phyloP scores from a whole-genome alignment of 257 asterid genomes.

The Henckelia pumila region DNA sequence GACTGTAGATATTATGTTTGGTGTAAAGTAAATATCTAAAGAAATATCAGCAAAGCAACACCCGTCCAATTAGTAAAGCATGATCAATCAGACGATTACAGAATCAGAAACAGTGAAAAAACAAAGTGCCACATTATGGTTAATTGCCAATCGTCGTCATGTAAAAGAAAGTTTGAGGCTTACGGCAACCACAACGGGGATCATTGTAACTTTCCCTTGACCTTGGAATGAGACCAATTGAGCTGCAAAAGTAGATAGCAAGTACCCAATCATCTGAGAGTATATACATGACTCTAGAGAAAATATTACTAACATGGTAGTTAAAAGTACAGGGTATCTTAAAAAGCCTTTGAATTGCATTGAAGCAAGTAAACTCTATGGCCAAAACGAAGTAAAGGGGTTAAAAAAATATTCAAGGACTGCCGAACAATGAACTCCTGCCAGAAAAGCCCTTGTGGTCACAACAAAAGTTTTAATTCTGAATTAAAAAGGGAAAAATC shows the following conservation, averaged over 20 bases:
- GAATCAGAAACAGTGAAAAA: not conserved
- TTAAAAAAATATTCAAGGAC: not conserved
- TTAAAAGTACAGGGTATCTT: too few species aligned
- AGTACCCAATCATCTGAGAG: not conserved
- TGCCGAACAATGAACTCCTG: not conserved
- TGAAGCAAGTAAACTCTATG: not conserved
- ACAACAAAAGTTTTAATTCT: not conserved
- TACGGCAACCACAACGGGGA: slow-evolving; percentile 80
- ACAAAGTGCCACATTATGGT: slow-evolving; percentile 8
- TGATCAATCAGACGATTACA: not conserved
- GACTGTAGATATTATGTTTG: not conserved
- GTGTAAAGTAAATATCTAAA: slow-evolving; percentile 11
- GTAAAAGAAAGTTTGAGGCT: slow-evolving; percentile 30
- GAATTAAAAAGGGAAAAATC: not conserved
- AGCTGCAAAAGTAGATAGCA: slow-evolving; percentile 44
- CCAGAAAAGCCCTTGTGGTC: slow-evolving; percentile 8
- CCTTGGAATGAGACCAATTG: slow-evolving; percentile 55
- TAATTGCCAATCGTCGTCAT: not conserved
- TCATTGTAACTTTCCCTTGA: slow-evolving; percentile 51
- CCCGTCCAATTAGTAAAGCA: not conserved
- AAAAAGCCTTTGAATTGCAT: not conserved
- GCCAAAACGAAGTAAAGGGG: slow-evolving; percentile 10
- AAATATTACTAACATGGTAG: too few species aligned
- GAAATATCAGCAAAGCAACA: not conserved
- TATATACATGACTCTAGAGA: not conserved